Conservation (phyloP, 116 monocot genomes). For the Trichopus zeylanicus region DNA sequence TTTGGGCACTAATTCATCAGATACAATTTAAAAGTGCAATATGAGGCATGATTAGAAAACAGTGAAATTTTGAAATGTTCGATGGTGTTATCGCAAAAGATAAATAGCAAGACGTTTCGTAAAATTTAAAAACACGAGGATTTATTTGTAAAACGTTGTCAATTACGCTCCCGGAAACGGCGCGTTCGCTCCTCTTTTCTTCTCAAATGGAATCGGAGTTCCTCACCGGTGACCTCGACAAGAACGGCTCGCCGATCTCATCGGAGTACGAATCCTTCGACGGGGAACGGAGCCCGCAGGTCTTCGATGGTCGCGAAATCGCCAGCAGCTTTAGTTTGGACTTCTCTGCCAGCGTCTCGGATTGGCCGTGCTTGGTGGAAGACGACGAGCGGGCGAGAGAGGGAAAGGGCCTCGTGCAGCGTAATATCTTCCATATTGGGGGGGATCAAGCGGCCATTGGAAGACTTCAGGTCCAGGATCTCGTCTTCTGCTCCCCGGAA, state of each 20-base stretch:
- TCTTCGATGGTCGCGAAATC: neutral
- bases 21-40: too few species aligned
- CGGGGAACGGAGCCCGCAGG: conserved; percentile 2
- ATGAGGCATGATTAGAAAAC: too few species aligned
- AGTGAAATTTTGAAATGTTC: too few species aligned
- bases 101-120: too few species aligned
- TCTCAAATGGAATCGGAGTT: neutral
- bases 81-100: too few species aligned
- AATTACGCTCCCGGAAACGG: too few species aligned
- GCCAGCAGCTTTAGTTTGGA: conserved; percentile 27
- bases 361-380: conserved; percentile 26
- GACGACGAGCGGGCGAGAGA: conserved; percentile 1
- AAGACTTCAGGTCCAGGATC: neutral
- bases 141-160: too few species aligned
- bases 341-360: conserved; percentile 38
- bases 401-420: conserved; percentile 37
- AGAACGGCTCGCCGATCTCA: conserved; percentile 24
- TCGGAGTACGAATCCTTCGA: conserved; percentile 7
- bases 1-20: too few species aligned
- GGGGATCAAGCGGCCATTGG: conserved; percentile 34
- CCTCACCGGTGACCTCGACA: conserved; percentile 15
- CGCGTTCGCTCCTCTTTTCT: too few species aligned
- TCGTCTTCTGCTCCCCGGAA: neutral
- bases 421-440: conserved; percentile 48
- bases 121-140: too few species aligned